Evolutionary conservation across 2,329 filamentous ascomycete genomes (phyloP), one percentile per base, ranked within the genome.

Genomic region (Knufia fluminis): DNA sequence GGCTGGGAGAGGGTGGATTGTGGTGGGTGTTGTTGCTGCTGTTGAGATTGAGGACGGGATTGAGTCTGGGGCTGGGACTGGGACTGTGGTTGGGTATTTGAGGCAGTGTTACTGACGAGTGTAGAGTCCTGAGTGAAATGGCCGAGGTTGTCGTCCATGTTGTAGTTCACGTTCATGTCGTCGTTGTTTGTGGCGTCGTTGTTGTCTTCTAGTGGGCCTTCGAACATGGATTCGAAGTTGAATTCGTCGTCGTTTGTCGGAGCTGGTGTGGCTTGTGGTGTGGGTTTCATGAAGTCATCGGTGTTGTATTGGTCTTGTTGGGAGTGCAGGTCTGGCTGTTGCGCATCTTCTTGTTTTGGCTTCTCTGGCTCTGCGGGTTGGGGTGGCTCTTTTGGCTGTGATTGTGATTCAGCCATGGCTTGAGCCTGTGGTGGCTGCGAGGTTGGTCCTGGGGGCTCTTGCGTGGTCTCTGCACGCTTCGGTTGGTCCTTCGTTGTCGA

Each of bases 221-320:
- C 62, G 32, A 70, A 64, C 51, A 67, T 63, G 1, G 67, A 65
- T 44, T 68, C 66, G 48, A 71, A 70, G 40, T 67, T 67, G 51
- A 71, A 61, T 2, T 67, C 67, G 14, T 67, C 67, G 14, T 66
- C 64, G 12, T 58, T 58, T 1, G 50, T 52, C 4, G 54, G 43
- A 19, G 55, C 58, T 28, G 62, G 53, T 20, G 59, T 55, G 33
- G 58, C 52, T 57, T 64, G 64, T 16, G 50, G 61, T 47, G 43
- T 52, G 2, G 59, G 50, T 17, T 59, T 60, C 26, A 47, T 38
- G 39, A 54, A 52, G 32, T 52, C 54, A 28, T 60, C 52, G 28
- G 45, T 28, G 20, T 50, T 48, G 24, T 23, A 24, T 48, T 41
- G 49, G 22, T 36, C 10, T 7, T 65, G 40, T 49, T 65, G 3